Percentiles rank a stretch among this genome's conserved stretches.
phyloP scores from a whole-genome alignment of 176 grass and related monocot genomes.

The Rhynchospora tenuis region DNA sequence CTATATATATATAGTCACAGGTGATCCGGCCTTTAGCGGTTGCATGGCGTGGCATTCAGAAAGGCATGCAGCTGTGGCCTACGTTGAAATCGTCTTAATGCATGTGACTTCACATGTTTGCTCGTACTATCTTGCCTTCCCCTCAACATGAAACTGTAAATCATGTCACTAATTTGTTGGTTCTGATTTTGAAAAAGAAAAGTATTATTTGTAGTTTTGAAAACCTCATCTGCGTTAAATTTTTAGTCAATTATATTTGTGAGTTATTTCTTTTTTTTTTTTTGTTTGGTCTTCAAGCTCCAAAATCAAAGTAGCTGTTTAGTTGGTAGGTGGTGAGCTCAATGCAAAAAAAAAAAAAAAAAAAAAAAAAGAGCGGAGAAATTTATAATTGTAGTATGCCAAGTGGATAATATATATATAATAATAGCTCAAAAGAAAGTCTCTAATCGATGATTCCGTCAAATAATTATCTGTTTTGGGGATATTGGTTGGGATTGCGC shows the following conservation, averaged over 20 bases:
- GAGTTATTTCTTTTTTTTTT: not conserved
- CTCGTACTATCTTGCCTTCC: constrained; percentile 14
- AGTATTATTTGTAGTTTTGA: not conserved
- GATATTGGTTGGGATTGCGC: not conserved
- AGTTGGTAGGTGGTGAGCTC: not conserved
- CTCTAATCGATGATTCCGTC: not conserved
- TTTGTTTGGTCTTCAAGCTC: not conserved
- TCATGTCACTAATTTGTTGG: not conserved
- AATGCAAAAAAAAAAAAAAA: not conserved
- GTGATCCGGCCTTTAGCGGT: not conserved
- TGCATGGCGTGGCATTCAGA: constrained; percentile 4
- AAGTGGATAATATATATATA: not conserved
- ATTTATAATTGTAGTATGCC: too few species aligned
- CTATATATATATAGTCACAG: not conserved
- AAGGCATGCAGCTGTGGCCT: not conserved
- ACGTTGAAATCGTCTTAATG: constrained; percentile 12
- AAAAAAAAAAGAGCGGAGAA: too few species aligned
- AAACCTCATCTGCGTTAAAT: not conserved
- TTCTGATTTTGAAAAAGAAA: not conserved
- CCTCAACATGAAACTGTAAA: not conserved
- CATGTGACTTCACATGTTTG: constrained; percentile 33
- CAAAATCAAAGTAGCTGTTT: not conserved
- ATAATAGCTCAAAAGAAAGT: not conserved
- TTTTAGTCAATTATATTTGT: too few species aligned
- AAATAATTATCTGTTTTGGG: not conserved